Percentiles rank a stretch among this genome's conserved stretches.
phyloP scores from a whole-genome alignment of 164 flowering plant genomes.

The Annona squamosa region DNA sequence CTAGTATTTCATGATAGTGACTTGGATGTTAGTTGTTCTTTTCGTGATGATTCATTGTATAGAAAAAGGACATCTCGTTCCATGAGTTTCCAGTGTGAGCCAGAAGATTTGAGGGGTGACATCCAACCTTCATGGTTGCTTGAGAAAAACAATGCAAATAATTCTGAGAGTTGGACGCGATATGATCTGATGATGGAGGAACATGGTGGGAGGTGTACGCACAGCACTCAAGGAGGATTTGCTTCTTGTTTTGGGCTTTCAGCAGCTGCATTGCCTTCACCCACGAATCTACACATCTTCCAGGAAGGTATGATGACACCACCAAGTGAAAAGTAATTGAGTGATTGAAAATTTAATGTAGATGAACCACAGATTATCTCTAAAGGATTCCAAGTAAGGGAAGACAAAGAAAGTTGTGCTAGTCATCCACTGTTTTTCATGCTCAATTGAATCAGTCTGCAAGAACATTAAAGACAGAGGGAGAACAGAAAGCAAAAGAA shows the following conservation, averaged over 20 bases:
- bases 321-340: slow-evolving; percentile 10
- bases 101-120: slow-evolving; percentile 17
- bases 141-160: slow-evolving; percentile 21
- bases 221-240: slow-evolving; percentile 20
- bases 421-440: background rate
- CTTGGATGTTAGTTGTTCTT: slow-evolving; percentile 14
- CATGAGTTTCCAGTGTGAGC: slow-evolving; percentile 23
- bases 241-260: slow-evolving; percentile 20
- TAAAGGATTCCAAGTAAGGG: background rate
- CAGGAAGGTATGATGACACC: slow-evolving; percentile 14
- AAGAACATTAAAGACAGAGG: slow-evolving; percentile 8
- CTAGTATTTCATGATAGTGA: slow-evolving; percentile 25
- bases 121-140: background rate
- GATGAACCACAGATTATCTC: slow-evolving; percentile 15
- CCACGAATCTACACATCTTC: slow-evolving; percentile 17
- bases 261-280: slow-evolving; percentile 25
- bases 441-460: background rate
- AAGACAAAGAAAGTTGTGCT: background rate
- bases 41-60: slow-evolving; percentile 17
- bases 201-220: slow-evolving; percentile 11
- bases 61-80: slow-evolving; percentile 35
- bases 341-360: slow-evolving; percentile 14
- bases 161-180: slow-evolving; percentile 28
- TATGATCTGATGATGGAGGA: slow-evolving; percentile 49
- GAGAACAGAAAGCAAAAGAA: slow-evolving; percentile 8